Evolutionary conservation across 768 basidiomycete species (phyloP), one percentile per base, ranked within the genome.

Genomic region (Leccinum obscurum): DNA sequence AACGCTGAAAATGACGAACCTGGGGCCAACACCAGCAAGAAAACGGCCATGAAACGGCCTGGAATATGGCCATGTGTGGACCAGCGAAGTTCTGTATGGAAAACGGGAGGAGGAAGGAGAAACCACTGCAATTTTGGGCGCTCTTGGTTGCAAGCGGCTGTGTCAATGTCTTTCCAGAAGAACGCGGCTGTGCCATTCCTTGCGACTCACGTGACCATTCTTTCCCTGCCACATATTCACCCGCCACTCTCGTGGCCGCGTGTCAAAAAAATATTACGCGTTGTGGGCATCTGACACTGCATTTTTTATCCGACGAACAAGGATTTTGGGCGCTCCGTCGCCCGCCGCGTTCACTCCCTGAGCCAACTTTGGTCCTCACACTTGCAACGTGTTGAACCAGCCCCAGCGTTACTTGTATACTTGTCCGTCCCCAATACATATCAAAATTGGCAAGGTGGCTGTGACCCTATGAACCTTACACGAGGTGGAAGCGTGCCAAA

Each of bases 401-500:
- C 30, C 28, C 48, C 56, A 59, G 59, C 56, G 57, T 58, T 60
- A 46, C 34, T 30, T 30, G n/a, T 30, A 30, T 48, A 48, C 46
- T 39, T n/a, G 17, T 41, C 39, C 17, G 39, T 41, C 39, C 39
- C 39, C 28, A 28, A 35, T 13, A 8, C 11, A 17, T 26, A 26
- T 17, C 51, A 24, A 14, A 22, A 14, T 37, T 54, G 55, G 61
- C 28, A 46, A 17, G n/a, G 68, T 65, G 70, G 70, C 70, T 63
- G 66, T 71, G 49, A 55, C 22, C 63, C 63, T 72, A 72, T 55
- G 56, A 68, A 65, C 20, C 15, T 13, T 10, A 7, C 68, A 68
- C 39, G 68, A 61, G 64, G 64, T 65, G 63, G 70, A 55, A 59
- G 58, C 57, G 46, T 62, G 65, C 68, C 70, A 71, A 57, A 4